These are phyloP conservation scores for Tulasnella sp. DNA, from an alignment of 768 basidiomycete species.

Conservation along the genomic window DNA sequence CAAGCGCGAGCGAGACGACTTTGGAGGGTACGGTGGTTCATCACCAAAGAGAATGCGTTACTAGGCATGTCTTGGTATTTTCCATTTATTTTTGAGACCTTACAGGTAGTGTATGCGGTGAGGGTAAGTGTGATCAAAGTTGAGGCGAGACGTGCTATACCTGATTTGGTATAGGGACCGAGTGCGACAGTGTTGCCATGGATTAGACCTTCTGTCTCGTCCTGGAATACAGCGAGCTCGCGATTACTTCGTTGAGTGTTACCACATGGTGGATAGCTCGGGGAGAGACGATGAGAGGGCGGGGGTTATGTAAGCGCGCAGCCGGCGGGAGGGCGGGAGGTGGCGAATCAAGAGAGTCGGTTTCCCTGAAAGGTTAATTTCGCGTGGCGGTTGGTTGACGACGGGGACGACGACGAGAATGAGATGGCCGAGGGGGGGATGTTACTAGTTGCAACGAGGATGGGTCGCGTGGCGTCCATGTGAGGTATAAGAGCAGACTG, in stretches of 20 bases:
- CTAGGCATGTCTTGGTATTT: slow-evolving; percentile 13
- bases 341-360: background rate
- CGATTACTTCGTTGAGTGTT: no score
- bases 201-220: no score
- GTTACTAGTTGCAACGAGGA: background rate
- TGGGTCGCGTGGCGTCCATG: no score
- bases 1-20: slow-evolving; percentile 28
- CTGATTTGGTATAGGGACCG: no score
- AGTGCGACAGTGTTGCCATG: no score
- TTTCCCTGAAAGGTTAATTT: slow-evolving; percentile 5
- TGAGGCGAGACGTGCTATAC: no score
- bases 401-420: background rate
- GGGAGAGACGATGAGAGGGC: background rate
- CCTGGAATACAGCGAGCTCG: no score
- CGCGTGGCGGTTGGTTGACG: slow-evolving; percentile 2
- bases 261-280: no score
- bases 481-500: no score
- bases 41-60: slow-evolving; percentile 59
- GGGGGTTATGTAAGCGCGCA: background rate
- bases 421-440: background rate
- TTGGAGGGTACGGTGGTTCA: slow-evolving; percentile 37
- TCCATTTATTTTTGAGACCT: no score
- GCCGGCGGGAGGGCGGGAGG: background rate
- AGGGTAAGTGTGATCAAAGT: no score
- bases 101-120: no score